Conservation (phyloP, 768 basidiomycete genomes). For the Leccinum truebloodii region DNA sequence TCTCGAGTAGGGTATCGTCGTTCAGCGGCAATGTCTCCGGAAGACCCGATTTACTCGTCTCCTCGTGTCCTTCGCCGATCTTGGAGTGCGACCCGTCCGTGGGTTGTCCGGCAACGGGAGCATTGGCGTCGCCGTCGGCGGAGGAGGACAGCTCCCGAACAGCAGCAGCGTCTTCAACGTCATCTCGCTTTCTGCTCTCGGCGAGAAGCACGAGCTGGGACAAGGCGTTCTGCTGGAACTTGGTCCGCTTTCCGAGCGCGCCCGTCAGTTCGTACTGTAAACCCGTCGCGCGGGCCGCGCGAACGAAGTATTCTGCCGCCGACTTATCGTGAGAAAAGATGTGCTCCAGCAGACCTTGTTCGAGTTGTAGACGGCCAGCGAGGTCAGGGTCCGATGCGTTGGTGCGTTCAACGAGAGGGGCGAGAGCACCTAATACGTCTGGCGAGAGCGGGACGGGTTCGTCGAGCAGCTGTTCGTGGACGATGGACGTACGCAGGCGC, state of each 20-base stretch:
- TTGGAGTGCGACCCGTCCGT: conserved; percentile 11
- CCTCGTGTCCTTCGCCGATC: conserved; percentile 5
- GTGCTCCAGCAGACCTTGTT: conserved; percentile 81
- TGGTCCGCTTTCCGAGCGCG: conserved; percentile 90
- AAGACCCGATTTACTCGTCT: conserved; percentile 32
- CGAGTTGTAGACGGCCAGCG: conserved; percentile 64
- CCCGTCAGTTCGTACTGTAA: conserved; percentile 92
- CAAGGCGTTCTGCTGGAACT: conserved; percentile 83
- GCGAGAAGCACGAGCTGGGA: conserved; percentile 94
- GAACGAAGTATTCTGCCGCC: conserved; percentile 76
- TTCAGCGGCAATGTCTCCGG: conserved; percentile 87
- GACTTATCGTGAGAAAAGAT: conserved; percentile 70
- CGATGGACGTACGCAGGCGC: conserved; percentile 68
- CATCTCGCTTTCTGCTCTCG: conserved; percentile 62
- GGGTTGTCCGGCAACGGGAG: neutral
- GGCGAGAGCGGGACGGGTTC: conserved; percentile 68
- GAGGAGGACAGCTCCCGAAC: conserved; percentile 8
- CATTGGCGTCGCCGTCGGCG: neutral
- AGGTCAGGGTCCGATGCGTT: conserved; percentile 58
- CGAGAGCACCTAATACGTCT: conserved; percentile 41
- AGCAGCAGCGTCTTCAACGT: conserved; percentile 4
- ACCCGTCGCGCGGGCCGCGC: conserved; percentile 73
- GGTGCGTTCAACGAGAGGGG: conserved; percentile 41
- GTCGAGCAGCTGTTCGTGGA: conserved; percentile 80
- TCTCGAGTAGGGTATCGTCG: conserved; percentile 95